Evolutionary conservation across 176 grass and related monocot species (phyloP), one percentile per base, ranked within the genome.

Genomic region (Chloris gayana): DNA sequence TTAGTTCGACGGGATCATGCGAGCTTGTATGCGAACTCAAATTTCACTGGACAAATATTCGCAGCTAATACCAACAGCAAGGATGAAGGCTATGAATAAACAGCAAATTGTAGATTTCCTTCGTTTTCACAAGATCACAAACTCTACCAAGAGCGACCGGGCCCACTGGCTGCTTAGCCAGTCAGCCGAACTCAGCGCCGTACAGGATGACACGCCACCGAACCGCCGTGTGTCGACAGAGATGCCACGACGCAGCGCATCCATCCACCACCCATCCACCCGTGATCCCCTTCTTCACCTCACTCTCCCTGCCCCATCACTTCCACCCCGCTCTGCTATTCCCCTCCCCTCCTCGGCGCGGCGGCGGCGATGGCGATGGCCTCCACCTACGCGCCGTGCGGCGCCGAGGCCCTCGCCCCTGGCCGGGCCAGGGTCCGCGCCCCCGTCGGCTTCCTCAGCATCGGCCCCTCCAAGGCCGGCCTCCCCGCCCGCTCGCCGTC

Each of bases 391-490:
- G 44, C 77, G 11, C 65, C 77, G 10, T 25, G 50, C 24, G 75
- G 80, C 35, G 80, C 88, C 66, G 67, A 72, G 60, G 67, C 62
- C 47, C 82, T 91, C 31, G 82, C 86, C 34, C 71, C 81, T 10
- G 75, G 82, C 4, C 37, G 53, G 64, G 15, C 6, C 34, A 54
- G 65, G n/a, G 31, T 47, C 60, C 88, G 64, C 53, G 51, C 3
- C 6, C 86, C 86, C 47, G 21, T 92, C 64, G 70, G 72, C 14
- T 90, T 85, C 74, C 67, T 73, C 58, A 60, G 83, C n/a, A 71
- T 83, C 32, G 42, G 69, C 65, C 17, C 78, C 39, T 75, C 91
- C 61, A 79, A 84, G 47, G 74, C 77, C 63, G 59, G 53, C 46
- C 21, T 67, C 26, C 29, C 77, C 69, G 47, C 64, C 37, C 74